Percentiles rank a stretch among this genome's conserved stretches.
phyloP scores from a whole-genome alignment of 306 rosid genomes.

The Casuarina glauca region DNA sequence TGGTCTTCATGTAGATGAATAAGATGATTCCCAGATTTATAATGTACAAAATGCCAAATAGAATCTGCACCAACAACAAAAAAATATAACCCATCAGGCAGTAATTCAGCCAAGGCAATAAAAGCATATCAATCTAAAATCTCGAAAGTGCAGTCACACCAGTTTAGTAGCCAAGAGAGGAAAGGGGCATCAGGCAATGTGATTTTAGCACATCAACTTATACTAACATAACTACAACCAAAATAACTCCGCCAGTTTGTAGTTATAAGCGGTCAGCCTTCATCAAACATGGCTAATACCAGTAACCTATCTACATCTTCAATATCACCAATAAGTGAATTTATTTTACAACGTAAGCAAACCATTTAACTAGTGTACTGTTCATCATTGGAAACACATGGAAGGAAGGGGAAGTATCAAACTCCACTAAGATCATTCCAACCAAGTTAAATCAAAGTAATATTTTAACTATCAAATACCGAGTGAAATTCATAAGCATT shows the following conservation, averaged over 20 bases:
- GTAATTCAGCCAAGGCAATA: background rate
- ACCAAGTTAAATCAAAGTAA: background rate
- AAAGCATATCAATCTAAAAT: background rate
- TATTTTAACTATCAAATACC: background rate
- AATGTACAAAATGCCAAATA: slow-evolving; percentile 74
- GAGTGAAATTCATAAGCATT: background rate
- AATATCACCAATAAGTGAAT: background rate
- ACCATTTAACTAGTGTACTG: background rate
- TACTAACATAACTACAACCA: background rate
- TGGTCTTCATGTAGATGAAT: slow-evolving; percentile 64
- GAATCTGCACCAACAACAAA: slow-evolving; percentile 53
- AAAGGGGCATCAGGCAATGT: background rate
- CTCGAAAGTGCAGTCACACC: background rate
- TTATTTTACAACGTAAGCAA: too few species aligned
- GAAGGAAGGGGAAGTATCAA: too few species aligned
- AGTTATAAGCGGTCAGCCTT: background rate
- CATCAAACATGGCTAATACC: background rate
- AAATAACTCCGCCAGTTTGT: background rate
- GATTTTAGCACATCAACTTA: background rate
- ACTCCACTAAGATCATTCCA: background rate
- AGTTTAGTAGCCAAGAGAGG: background rate
- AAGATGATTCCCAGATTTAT: slow-evolving; percentile 71
- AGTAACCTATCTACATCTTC: background rate
- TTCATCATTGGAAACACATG: background rate
- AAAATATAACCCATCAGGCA: background rate